Evolutionary conservation across 2,329 filamentous ascomycete species (phyloP).

Genomic region (Trichoderma brevicompactum): DNA sequence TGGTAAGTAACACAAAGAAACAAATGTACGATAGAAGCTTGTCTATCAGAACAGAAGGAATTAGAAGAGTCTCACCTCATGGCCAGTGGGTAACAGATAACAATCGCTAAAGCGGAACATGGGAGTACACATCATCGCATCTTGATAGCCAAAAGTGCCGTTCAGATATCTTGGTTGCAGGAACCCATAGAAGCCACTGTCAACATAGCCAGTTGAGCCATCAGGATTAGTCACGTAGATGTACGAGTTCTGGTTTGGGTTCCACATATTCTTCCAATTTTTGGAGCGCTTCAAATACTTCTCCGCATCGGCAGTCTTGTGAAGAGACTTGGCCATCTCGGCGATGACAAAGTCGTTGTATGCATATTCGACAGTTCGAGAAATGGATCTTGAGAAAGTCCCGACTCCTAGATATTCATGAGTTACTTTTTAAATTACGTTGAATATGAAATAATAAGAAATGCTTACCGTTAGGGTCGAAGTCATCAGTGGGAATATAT

Average conservation of each 20-base stretch:
- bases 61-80: slow-evolving; percentile 28
- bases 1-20: not conserved
- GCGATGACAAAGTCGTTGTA: slow-evolving; percentile 78
- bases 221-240: slow-evolving; percentile 20
- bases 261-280: slow-evolving; percentile 73
- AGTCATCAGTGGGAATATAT: slow-evolving; percentile 73
- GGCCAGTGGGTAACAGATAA: slow-evolving; percentile 35
- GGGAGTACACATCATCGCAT: slow-evolving; percentile 51
- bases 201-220: slow-evolving; percentile 21
- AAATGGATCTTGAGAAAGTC: slow-evolving; percentile 69
- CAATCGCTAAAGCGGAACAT: slow-evolving; percentile 51
- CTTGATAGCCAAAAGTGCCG: slow-evolving; percentile 68
- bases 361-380: slow-evolving; percentile 76
- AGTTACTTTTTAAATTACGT: not conserved
- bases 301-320: slow-evolving; percentile 53
- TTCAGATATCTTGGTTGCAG: slow-evolving; percentile 70
- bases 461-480: slow-evolving; percentile 59
- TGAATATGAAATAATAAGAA: not conserved
- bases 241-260: slow-evolving; percentile 37
- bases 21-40: rapidly evolving
- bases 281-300: slow-evolving; percentile 65
- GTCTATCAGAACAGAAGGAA: not conserved
- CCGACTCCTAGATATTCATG: slow-evolving; percentile 47
- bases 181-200: slow-evolving; percentile 57
- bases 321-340: slow-evolving; percentile 62